Base-by-base conservation (phyloP, 75 land plant genomes). In the Cupressus sempervirens region DNA sequence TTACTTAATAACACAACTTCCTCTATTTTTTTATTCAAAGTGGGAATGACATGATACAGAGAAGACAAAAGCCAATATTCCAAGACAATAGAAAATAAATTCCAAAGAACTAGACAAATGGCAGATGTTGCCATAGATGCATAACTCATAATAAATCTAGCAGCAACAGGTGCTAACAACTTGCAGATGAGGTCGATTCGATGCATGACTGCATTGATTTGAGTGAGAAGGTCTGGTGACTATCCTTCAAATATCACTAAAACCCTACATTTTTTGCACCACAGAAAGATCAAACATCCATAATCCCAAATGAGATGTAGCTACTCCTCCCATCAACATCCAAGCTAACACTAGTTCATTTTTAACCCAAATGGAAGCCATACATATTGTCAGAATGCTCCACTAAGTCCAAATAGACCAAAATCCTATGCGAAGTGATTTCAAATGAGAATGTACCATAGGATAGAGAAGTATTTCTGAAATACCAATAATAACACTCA, bases 211-310 rank as follows among this genome's bases (percentile, higher is more conserved):
- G 95, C 89, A 83, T 97, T 97, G 90, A 94, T 90, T 72, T 89
- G 86, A 56, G 95, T 94, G 46, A 94, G 91, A 23, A 88, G 36
- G 2, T 86, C 94, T 40, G 91, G 86, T 46, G 93, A 85, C 32
- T 94, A 91, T 0, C 88, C 88, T 85, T 89, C 93, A 67, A 97
- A 90, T 32, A 97, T 94, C 62, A 94, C 93, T 40, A 97, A 93
- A 80, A 95, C 93, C 99, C 98, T 98, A 98, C 99, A 98, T 98
- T 86, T 89, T 92, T 76, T 96, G 97, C 58, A 93, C 93, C 41
- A 98, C 98, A 77, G 98, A 83, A 81, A 98, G 91, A 86, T 96
- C 99, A 88, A 98, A 98, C 96, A 94, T 94, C 96, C 98, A 98
- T 45, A 98, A 85, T 35, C 99, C 99, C 79, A 97, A 91, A 12